Percentiles rank a stretch among this genome's conserved stretches.
These are phyloP conservation scores for Phyllosticta capitalensis DNA, from an alignment of 2,329 filamentous ascomycete species.

Conservation along the genomic window DNA sequence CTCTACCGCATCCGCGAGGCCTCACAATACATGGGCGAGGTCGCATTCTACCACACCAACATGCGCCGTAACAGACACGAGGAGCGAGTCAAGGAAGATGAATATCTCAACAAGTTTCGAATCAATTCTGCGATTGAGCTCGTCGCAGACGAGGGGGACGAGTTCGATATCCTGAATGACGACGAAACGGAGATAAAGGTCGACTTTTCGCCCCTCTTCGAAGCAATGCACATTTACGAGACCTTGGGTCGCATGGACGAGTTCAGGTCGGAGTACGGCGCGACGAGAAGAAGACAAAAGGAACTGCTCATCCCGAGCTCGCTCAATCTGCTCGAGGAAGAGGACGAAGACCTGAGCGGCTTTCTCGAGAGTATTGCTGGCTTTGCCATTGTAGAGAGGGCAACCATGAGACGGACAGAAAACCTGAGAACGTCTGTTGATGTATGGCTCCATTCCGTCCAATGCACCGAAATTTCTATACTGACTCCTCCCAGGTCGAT, in stretches of 20 bases:
- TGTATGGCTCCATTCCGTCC: conserved; percentile 39
- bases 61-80: conserved; percentile 74
- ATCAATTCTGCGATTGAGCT: conserved; percentile 93
- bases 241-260: conserved; percentile 86
- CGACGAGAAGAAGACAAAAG: conserved; percentile 81
- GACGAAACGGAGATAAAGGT: conserved; percentile 74
- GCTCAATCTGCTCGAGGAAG: conserved; percentile 70
- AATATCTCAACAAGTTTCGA: conserved; percentile 72
- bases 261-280: conserved; percentile 85
- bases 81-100: conserved; percentile 66
- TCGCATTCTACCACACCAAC: conserved; percentile 94
- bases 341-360: conserved; percentile 78
- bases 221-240: conserved; percentile 93
- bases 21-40: conserved; percentile 89
- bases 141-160: conserved; percentile 88
- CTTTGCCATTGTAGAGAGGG: conserved; percentile 92
- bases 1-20: conserved; percentile 90
- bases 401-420: conserved; percentile 78
- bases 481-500: conserved; percentile 55
- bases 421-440: conserved; percentile 75
- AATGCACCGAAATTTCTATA: neutral
- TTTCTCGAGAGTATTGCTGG: conserved; percentile 88
- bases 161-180: conserved; percentile 91
- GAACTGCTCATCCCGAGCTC: conserved; percentile 73
- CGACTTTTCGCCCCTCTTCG: conserved; percentile 88